Evolutionary conservation across 768 basidiomycete species (phyloP), one percentile per base, ranked within the genome.

Genomic region (Trametes meyenii): DNA sequence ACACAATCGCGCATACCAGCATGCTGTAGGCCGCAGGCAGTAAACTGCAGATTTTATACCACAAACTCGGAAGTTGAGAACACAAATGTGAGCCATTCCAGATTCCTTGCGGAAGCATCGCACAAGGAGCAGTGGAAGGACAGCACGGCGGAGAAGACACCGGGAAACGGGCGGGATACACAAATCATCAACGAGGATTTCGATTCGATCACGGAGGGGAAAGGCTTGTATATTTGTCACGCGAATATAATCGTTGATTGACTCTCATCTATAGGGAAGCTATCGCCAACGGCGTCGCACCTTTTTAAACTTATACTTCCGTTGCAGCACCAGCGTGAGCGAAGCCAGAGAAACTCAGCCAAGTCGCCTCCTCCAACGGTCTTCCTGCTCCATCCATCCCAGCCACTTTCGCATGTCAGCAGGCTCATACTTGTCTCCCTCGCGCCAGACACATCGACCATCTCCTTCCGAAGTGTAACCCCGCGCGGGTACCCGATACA

Each of bases 231-330:
- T n/a, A n/a, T n/a, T n/a, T n/a, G n/a, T n/a, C 8, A 2, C 10
- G 11, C 12, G 21, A 4, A 14, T 21, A 24, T 46, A 5, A 14
- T 3, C 16, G 5, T 50, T 33, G 13, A 35, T 33, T 5, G 16
- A 50, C 19, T 12, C 23, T 13, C 19, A 11, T 45, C 21, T 11
- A 29, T 63, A 83, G 87, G 87, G 21, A 86, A 85, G 73, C 74
- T 88, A 2, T 77, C 80, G 1, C 83, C 86, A 2, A 89, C 87
- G 1, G 78, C 82, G 0, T 85, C 85, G 0, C 87, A 87, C 67
- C 73, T 89, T 17, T 85, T 88, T 78, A 88, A 87, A 69, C 75
- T 88, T 8, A 81, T 87, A 35, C 71, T 88, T 0, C 86, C 88
- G 0, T 76, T 79, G 61, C 78, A 66, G 19, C 66, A 62, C 69